Evolutionary conservation across 2,329 filamentous ascomycete species (phyloP), one percentile per base, ranked within the genome.

Genomic region (Phialocephala sp.): DNA sequence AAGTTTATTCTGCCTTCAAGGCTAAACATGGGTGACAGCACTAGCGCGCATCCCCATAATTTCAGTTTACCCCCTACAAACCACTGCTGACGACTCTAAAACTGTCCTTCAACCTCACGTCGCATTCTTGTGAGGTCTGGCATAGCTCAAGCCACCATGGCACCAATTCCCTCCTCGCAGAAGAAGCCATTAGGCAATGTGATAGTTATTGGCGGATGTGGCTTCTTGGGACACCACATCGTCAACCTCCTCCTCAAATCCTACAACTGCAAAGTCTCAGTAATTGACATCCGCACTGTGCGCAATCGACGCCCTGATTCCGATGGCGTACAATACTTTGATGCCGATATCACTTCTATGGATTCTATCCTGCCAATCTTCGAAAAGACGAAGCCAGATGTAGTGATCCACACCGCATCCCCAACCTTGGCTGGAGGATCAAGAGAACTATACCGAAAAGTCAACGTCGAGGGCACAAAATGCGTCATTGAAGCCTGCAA

Each of bases 341-440:
- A 93, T 72, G 91, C 88, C 76, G 91, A 94, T 79, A 93, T 95
- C 76, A 93, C 91, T 62, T 87, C 91, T 68, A 75, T 80, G 20
- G 81, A 83, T 62, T 83, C 83, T 67, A 83, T 95, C 69, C 77
- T 85, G 47, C 81, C 83, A 43, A 80, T 92, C 54, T 88, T 98
- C 73, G 78, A 83, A 37, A 82, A 87, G 69, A 83, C 89, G 62
- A 86, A 85, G 73, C 94, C 94, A 22, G 89, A 93, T 75, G 87
- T 96, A 15, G 92, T 99, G 60, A 90, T 98, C 74, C 94, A 99
- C 79, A 97, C 94, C 1, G 95, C 94, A 22, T 92, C 89, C 39
- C 91, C 92, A 45, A 80, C 85, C 79, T 78, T 77, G 74, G 74
- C 82, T 77, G 79, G 81, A 74, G 79, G 85, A 74, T 79, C 83